These are phyloP conservation scores for Deuterostichococcus epilithicus DNA, from an alignment of 139 green algal species.

Conservation along the genomic window DNA sequence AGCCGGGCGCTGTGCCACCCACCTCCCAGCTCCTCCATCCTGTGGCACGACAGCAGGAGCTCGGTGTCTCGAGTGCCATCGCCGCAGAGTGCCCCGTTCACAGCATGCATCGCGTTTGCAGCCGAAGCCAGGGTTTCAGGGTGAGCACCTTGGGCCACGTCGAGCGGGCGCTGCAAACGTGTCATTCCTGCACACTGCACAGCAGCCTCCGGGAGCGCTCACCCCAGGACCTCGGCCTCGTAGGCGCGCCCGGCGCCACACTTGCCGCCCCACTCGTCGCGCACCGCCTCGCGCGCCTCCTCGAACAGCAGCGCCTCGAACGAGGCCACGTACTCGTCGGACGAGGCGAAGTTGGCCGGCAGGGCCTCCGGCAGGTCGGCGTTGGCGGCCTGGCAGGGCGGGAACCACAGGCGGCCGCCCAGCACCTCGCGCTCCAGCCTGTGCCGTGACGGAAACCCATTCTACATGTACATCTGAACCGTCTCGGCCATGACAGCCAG, in stretches of 20 bases:
- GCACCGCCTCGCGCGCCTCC: constrained; percentile 62
- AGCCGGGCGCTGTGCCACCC: constrained; percentile 29
- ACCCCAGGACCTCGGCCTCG: background rate
- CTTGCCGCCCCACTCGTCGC: constrained; percentile 32
- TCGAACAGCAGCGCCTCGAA: constrained; percentile 81
- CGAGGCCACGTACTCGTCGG: constrained; percentile 49
- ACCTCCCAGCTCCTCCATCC: constrained; percentile 11
- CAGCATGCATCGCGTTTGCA: too few relatives aligned
- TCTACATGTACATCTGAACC: too few relatives aligned
- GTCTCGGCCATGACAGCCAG: too few relatives aligned
- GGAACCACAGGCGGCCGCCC: constrained; percentile 50
- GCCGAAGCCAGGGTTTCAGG: too few relatives aligned
- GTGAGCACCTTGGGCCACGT: too few relatives aligned
- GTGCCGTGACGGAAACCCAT: background rate
- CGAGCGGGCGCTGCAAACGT: too few relatives aligned
- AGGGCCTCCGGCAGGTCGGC: constrained; percentile 30
- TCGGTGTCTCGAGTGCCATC: too few relatives aligned
- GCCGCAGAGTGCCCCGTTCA: too few relatives aligned
- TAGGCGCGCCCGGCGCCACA: background rate
- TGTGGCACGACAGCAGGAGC: background rate
- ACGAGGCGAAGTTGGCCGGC: constrained; percentile 9
- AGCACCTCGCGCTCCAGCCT: constrained; percentile 51
- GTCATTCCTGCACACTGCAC: too few relatives aligned
- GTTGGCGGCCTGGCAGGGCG: constrained; percentile 37
- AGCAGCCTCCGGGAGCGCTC: background rate